A percentile compares a stretch with the other conserved stretches of the same genome.
Evolutionary conservation across 2,329 filamentous ascomycete species (phyloP).

Genomic region (Macroventuria anomochaeta): DNA sequence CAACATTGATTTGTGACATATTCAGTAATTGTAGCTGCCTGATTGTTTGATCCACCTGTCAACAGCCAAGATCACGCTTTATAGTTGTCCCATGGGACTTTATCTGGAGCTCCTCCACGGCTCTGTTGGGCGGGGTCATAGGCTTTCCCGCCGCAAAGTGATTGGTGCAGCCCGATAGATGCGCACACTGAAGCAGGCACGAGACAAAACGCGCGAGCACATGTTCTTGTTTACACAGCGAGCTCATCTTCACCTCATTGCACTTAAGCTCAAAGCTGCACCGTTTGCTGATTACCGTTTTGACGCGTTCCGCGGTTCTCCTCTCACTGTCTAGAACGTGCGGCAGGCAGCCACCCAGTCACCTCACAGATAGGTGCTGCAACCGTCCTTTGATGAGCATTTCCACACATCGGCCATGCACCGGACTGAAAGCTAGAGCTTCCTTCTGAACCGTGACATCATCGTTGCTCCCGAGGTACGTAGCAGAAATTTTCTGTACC

Average conservation of each 20-base stretch:
- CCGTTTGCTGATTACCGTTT: slow-evolving; percentile 1
- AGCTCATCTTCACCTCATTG: slow-evolving; percentile 5
- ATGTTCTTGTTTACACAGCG: slow-evolving; percentile 28
- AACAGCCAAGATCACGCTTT: slow-evolving; percentile 2
- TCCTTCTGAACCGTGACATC: slow-evolving; percentile 38
- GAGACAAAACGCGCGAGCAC: slow-evolving; percentile 33
- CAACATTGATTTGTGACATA: slow-evolving; percentile 46
- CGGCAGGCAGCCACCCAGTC: slow-evolving; percentile 7
- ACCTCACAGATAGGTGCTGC: slow-evolving; percentile 11
- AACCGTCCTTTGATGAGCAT: slow-evolving; percentile 11
- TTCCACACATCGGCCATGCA: slow-evolving; percentile 8
- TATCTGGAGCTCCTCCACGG: slow-evolving; percentile 3
- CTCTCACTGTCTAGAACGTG: slow-evolving; percentile 4
- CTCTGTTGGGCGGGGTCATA: slow-evolving; percentile 9
- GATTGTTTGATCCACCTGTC: not conserved
- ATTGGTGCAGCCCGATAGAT: slow-evolving; percentile 5
- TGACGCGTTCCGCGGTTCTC: not conserved
- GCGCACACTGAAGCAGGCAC: slow-evolving; percentile 25
- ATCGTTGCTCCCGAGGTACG: slow-evolving; percentile 36
- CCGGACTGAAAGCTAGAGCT: slow-evolving; percentile 22
- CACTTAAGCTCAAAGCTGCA: slow-evolving; percentile 8
- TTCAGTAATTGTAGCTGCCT: not conserved
- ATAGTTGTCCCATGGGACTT: slow-evolving; percentile 6
- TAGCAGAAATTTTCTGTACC: slow-evolving; percentile 24
- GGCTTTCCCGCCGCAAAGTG: slow-evolving; percentile 12